A percentile compares a stretch with the other conserved stretches of the same genome.
Conservation (phyloP, 2,329 filamentous ascomycete genomes). For the Cladophialophora psammophila region DNA sequence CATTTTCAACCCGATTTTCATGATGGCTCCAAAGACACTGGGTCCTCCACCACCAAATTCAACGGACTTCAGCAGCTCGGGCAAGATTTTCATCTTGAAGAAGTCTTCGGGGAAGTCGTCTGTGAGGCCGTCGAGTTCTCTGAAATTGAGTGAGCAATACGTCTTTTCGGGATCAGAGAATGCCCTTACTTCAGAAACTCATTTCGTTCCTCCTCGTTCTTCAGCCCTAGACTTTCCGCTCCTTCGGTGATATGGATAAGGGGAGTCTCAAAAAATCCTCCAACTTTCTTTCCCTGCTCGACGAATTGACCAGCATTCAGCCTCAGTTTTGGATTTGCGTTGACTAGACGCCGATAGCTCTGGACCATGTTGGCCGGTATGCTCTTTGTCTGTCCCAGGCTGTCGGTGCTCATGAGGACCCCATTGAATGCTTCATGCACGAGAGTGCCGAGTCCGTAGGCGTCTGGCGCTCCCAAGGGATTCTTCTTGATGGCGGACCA, state of each 20-base stretch:
- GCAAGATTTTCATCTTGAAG: conserved; percentile 95
- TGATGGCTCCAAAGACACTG: conserved; percentile 84
- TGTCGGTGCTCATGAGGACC: conserved; percentile 75
- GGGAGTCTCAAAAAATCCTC: conserved; percentile 90
- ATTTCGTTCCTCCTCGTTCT: conserved; percentile 82
- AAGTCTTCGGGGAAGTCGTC: conserved; percentile 98
- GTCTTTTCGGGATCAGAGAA: background rate
- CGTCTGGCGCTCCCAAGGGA: conserved; percentile 81
- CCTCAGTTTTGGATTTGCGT: conserved; percentile 86
- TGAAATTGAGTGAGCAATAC: conserved; percentile 43
- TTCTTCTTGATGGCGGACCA: conserved; percentile 90
- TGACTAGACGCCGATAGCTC: conserved; percentile 87
- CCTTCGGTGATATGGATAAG: conserved; percentile 91
- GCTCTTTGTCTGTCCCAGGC: conserved; percentile 83
- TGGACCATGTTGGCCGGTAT: conserved; percentile 88
- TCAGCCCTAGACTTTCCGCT: conserved; percentile 90
- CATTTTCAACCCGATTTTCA: conserved; percentile 89
- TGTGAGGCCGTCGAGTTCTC: conserved; percentile 81
- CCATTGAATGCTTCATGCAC: conserved; percentile 94
- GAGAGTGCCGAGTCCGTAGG: conserved; percentile 83
- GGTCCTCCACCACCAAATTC: conserved; percentile 96
- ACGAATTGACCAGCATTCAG: conserved; percentile 85
- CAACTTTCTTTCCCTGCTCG: conserved; percentile 81
- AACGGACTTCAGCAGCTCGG: conserved; percentile 96
- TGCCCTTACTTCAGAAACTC: conserved; percentile 74